phyloP scores from a whole-genome alignment of 169 alveolate species.

The Plasmodium relictum region DNA sequence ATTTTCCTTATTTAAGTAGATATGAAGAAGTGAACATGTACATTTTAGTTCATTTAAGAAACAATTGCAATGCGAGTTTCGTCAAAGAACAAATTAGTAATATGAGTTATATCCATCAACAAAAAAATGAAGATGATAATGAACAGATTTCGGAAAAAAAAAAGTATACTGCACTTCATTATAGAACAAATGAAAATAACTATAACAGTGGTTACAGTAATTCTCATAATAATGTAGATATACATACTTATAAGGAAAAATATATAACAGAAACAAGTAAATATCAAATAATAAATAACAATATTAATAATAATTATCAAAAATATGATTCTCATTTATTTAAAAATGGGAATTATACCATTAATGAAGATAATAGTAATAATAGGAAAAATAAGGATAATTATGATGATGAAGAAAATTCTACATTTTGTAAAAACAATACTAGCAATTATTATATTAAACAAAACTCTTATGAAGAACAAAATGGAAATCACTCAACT shows the following conservation, averaged over 20 bases:
- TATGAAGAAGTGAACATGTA: constrained; percentile 83
- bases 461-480: constrained; percentile 23
- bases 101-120: constrained; percentile 56
- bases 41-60: constrained; percentile 82
- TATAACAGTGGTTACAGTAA: background rate
- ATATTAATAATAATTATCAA: no score
- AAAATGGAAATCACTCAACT: background rate
- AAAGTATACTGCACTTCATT: background rate
- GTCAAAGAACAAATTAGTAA: constrained; percentile 52
- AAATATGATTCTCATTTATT: background rate
- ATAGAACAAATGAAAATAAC: background rate
- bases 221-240: no score
- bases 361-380: background rate
- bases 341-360: background rate
- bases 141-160: constrained; percentile 13
- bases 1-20: constrained; percentile 83
- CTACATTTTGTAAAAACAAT: background rate
- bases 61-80: constrained; percentile 49
- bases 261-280: no score
- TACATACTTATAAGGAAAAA: no score
- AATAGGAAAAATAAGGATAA: background rate
- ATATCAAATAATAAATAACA: no score
- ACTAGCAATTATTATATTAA: background rate
- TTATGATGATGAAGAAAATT: background rate
- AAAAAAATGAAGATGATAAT: constrained; percentile 25